Base-by-base conservation (phyloP, 768 basidiomycete species). In the Phylloporus sp. region DNA sequence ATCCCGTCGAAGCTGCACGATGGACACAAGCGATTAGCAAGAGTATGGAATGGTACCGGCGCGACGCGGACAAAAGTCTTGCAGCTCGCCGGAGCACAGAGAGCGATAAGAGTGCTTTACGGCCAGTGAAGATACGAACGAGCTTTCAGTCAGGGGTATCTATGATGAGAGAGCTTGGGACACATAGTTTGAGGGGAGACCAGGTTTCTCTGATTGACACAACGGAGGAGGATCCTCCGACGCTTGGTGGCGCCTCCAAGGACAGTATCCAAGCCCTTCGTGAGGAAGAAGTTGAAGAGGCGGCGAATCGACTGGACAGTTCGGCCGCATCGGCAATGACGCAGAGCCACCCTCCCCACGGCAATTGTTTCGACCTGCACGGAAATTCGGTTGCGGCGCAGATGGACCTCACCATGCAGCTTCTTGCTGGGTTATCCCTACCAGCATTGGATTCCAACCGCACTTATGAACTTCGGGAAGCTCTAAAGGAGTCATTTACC, bases 1-100 rank as follows among this genome's bases (percentile, higher is more conserved):
- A 97, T 60, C 91, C 88, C 0, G 90, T 89, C 6, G 95, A 97
- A 68, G 91, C 91, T 5, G 77, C 86, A 5, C 78, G 94, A 11
- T 97, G 95, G 95, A 81, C 83, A 2, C 82, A 86, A 51, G 87
- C 86, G 0, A 79, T 97, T 42, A 69, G 71, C 16, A 80, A 79
- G 63, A 85, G 83, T 55, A 85, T 93, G 52, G 88, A 92, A 28
- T 86, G 82, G 76, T 78, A 76, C 43, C 77, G 76, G 50, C 73
- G 73, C n/a, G 74, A 78, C 31, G 50, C 55, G 1, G 69, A 70
- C 24, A 61, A 64, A 43, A 53, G 57, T 26, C 54, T 61, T 56
- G 55, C 52, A 20, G 59, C 61, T 32, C 68, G 79, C 32, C 63
- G 57, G 52, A 81, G 80, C 54, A 70, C 54, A 38, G 79, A 82